phyloP scores from a whole-genome alignment of 2,329 filamentous ascomycete species.

The Pseudogymnoascus sp. region DNA sequence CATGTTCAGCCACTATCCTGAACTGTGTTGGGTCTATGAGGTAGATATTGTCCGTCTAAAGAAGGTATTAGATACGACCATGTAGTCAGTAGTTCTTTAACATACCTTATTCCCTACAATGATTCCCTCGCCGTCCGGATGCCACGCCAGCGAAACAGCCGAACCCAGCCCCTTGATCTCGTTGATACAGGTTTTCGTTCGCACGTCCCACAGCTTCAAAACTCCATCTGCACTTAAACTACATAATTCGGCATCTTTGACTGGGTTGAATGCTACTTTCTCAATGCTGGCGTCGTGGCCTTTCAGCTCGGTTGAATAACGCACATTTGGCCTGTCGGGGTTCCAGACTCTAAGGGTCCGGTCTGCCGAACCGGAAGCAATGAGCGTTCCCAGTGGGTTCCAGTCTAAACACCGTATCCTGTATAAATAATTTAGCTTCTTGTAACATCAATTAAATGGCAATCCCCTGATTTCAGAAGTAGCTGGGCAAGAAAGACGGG shows the following conservation, averaged over 20 bases:
- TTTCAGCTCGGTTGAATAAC: slow-evolving; percentile 68
- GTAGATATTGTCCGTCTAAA: slow-evolving; percentile 53
- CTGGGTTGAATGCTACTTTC: slow-evolving; percentile 70
- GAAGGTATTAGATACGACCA: slow-evolving; percentile 50
- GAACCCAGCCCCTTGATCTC: slow-evolving; percentile 60
- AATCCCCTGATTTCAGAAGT: background rate
- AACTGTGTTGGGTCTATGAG: slow-evolving; percentile 54
- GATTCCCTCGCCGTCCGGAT: slow-evolving; percentile 60
- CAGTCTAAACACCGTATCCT: slow-evolving; percentile 77
- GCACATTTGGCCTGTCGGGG: slow-evolving; percentile 65
- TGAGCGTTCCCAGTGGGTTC: slow-evolving; percentile 76
- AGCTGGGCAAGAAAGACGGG: background rate
- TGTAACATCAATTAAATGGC: background rate
- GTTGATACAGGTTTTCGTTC: slow-evolving; percentile 62
- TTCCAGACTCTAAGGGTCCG: slow-evolving; percentile 74
- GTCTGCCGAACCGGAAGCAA: slow-evolving; percentile 72
- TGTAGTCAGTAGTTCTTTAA: slow-evolving; percentile 24
- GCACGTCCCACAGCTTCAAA: slow-evolving; percentile 73
- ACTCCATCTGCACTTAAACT: slow-evolving; percentile 68
- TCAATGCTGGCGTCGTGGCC: slow-evolving; percentile 60
- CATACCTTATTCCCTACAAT: slow-evolving; percentile 66
- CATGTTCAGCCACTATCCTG: slow-evolving; percentile 49
- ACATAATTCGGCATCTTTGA: slow-evolving; percentile 68
- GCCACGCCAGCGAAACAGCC: slow-evolving; percentile 67
- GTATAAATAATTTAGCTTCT: background rate